Evolutionary conservation across 768 basidiomycete species (phyloP).

Genomic region (Leccinum aurantiacum): DNA sequence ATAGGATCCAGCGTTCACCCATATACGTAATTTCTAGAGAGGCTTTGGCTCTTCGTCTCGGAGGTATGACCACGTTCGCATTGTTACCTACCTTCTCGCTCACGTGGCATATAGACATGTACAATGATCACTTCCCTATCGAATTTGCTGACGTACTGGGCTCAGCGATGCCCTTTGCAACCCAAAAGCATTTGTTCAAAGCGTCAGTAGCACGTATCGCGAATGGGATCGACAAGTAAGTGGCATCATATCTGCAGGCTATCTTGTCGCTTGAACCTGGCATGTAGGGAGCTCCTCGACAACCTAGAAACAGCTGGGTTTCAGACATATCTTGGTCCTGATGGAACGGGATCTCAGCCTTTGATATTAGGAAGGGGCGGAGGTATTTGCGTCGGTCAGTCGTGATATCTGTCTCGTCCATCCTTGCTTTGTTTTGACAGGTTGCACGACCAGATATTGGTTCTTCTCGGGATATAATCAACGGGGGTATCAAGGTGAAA

Average conservation of each 20-base stretch:
- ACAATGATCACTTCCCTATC: slow-evolving; percentile 26
- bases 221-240: slow-evolving; percentile 26
- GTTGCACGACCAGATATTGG: slow-evolving; percentile 32
- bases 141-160: slow-evolving; percentile 28
- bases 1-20: slow-evolving; percentile 31
- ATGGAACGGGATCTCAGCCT: neutral
- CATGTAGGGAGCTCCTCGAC: neutral
- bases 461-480: slow-evolving; percentile 43
- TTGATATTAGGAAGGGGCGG: neutral
- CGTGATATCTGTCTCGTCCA: neutral
- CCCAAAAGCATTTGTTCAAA: slow-evolving; percentile 15
- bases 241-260: neutral
- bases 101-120: slow-evolving; percentile 16
- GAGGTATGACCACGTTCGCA: slow-evolving; percentile 10
- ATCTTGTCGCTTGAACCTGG: neutral
- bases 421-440: neutral
- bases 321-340: neutral
- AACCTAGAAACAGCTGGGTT: neutral
- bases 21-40: slow-evolving; percentile 25
- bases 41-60: slow-evolving; percentile 5
- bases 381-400: slow-evolving; percentile 39
- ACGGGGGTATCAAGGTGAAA: slow-evolving; percentile 53
- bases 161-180: slow-evolving; percentile 24
- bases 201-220: slow-evolving; percentile 4
- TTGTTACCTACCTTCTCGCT: neutral